Percentiles rank a stretch among this genome's conserved stretches.
phyloP scores from a whole-genome alignment of 2,329 filamentous ascomycete species.

The Stemphylium lycopersici region DNA sequence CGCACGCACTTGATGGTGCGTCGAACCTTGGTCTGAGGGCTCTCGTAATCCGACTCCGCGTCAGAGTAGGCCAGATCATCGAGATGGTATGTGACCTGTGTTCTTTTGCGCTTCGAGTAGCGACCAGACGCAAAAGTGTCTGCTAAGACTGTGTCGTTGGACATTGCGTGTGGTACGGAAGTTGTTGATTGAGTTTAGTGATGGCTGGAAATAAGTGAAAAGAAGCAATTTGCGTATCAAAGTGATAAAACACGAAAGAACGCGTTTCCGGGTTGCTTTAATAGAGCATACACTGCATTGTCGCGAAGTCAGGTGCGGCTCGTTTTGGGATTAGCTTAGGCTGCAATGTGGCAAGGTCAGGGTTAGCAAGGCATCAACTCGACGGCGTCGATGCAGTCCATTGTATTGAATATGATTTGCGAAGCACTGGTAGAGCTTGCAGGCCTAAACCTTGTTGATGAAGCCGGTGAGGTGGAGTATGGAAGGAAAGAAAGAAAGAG shows the following conservation, averaged over 20 bases:
- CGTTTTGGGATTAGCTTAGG: conserved; percentile 39
- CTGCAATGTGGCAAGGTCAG: conserved; percentile 35
- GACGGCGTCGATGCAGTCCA: conserved; percentile 1
- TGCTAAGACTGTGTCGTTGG: conserved; percentile 12
- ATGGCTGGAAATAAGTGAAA: not conserved
- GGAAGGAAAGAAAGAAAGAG: not conserved
- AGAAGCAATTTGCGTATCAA: conserved; percentile 13
- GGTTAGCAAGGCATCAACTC: conserved; percentile 40
- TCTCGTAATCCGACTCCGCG: conserved; percentile 23
- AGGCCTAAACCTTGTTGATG: not conserved
- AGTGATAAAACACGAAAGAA: conserved; percentile 29
- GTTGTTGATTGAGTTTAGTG: not conserved
- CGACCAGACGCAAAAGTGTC: conserved; percentile 27
- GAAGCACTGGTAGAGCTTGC: not conserved
- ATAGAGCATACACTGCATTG: conserved; percentile 16
- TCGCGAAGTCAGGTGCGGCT: conserved; percentile 21
- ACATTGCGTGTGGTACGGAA: conserved; percentile 17
- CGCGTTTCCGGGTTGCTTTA: conserved; percentile 27
- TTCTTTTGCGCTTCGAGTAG: conserved; percentile 45
- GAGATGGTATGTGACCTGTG: conserved; percentile 39
- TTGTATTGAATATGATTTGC: not conserved
- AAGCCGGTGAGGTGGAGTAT: not conserved
- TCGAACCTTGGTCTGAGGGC: conserved; percentile 35
- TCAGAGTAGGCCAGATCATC: conserved; percentile 32
- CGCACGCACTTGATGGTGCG: not conserved